Evolutionary conservation across 225 moss, liverwort and hornwort genomes (phyloP).

Genomic region (Lunularia cruciata): DNA sequence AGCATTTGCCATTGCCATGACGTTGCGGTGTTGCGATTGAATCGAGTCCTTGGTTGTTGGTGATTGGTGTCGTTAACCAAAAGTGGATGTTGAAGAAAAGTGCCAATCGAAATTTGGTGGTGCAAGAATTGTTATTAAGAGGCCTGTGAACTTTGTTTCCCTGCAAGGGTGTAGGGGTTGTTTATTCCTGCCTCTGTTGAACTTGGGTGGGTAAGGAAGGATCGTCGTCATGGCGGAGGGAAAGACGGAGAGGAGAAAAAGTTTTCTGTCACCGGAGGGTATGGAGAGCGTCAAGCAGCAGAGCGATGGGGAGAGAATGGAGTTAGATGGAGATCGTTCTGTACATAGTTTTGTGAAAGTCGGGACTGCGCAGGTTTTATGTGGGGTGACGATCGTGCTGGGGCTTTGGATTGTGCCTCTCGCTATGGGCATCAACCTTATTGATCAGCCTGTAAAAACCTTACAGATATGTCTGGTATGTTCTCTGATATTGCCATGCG

Average conservation of each 20-base stretch:
- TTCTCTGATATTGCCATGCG: not conserved
- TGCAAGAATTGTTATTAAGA: too few relatives aligned
- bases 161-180: too few relatives aligned
- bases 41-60: too few relatives aligned
- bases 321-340: not conserved
- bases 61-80: too few relatives aligned
- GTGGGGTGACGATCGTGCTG: constrained; percentile 48
- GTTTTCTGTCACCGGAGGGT: not conserved
- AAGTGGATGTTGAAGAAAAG: too few relatives aligned
- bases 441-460: constrained; percentile 59
- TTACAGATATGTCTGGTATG: constrained; percentile 55
- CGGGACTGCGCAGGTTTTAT: constrained; percentile 45
- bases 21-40: too few relatives aligned
- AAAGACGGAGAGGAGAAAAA: constrained; percentile 4
- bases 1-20: too few relatives aligned
- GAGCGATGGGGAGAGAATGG: not conserved
- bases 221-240: constrained; percentile 16
- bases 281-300: not conserved
- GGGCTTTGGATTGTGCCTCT: constrained; percentile 61
- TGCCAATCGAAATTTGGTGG: too few relatives aligned
- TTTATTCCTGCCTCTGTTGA: too few relatives aligned
- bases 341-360: constrained; percentile 5
- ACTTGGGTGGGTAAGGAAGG: too few relatives aligned
- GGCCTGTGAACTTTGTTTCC: too few relatives aligned
- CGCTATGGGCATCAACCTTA: constrained; percentile 43